phyloP scores from a whole-genome alignment of 225 moss, liverwort and hornwort genomes.

The Polytrichum commune region DNA sequence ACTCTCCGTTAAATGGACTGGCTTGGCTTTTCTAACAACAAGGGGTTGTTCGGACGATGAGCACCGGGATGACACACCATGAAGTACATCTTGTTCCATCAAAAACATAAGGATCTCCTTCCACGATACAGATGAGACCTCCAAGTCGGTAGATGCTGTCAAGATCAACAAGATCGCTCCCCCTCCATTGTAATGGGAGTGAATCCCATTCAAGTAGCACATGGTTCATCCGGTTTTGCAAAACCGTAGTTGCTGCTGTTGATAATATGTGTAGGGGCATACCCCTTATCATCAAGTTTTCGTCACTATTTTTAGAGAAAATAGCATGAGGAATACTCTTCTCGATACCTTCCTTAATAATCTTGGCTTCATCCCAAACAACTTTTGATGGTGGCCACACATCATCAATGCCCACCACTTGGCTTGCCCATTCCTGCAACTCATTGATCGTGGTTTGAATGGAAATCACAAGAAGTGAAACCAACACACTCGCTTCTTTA shows the following conservation, averaged over 20 bases:
- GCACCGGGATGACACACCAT: conserved; percentile 2
- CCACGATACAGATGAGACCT: conserved; percentile 4
- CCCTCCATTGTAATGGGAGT: background rate
- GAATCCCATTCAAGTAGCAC: background rate
- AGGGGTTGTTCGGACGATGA: no score
- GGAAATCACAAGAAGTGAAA: background rate
- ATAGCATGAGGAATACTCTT: no score
- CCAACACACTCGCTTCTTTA: background rate
- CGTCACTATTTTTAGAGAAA: no score
- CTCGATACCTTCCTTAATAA: no score
- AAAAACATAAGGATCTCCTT: background rate
- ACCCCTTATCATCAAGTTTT: background rate
- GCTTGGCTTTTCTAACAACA: no score
- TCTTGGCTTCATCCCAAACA: no score
- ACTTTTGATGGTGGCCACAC: background rate
- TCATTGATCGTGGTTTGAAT: background rate
- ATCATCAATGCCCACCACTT: background rate
- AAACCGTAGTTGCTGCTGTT: background rate
- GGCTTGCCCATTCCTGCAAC: background rate
- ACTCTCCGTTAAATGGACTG: no score
- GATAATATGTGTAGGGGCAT: background rate
- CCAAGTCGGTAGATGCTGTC: background rate
- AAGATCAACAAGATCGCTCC: background rate
- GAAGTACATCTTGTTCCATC: background rate
- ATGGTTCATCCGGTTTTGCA: background rate